Conservation (phyloP, 352 stramenopile genomes). For the Globisporangium middletonii region DNA sequence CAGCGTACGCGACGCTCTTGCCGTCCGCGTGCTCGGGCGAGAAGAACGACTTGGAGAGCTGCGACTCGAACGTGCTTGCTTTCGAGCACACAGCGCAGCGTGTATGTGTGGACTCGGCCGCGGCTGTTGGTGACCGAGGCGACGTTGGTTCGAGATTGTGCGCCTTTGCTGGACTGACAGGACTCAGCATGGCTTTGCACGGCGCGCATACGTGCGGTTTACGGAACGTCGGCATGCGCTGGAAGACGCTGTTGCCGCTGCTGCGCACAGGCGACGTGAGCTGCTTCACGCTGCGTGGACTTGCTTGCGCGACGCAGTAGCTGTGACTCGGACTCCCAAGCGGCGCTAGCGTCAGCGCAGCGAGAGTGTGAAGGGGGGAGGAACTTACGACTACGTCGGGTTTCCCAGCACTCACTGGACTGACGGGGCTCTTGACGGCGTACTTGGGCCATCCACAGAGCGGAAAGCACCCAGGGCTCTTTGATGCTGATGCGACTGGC, state of each 20-base stretch:
- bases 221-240: constrained; percentile 4
- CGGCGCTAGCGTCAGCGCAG: neutral
- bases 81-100: constrained; percentile 18
- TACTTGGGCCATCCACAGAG: constrained; percentile 5
- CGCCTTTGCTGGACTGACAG: neutral
- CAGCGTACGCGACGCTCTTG: constrained; percentile 16
- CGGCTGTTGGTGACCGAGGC: neutral
- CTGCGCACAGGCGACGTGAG: neutral
- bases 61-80: constrained; percentile 11
- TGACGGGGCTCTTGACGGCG: constrained; percentile 4
- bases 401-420: neutral
- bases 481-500: neutral
- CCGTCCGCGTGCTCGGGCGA: constrained; percentile 7
- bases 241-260: neutral
- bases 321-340: constrained; percentile 3
- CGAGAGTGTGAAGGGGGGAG: neutral
- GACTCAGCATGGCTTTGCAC: constrained; percentile 1
- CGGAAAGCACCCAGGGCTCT: constrained; percentile 6
- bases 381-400: neutral
- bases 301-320: constrained; percentile 3
- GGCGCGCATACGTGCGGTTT: constrained; percentile 6
- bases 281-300: constrained; percentile 1
- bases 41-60: constrained; percentile 18
- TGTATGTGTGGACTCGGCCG: neutral
- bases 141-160: neutral